A percentile compares a stretch with the other conserved stretches of the same genome.
phyloP scores from a whole-genome alignment of 768 basidiomycete species.

The Tricholoma sp. region DNA sequence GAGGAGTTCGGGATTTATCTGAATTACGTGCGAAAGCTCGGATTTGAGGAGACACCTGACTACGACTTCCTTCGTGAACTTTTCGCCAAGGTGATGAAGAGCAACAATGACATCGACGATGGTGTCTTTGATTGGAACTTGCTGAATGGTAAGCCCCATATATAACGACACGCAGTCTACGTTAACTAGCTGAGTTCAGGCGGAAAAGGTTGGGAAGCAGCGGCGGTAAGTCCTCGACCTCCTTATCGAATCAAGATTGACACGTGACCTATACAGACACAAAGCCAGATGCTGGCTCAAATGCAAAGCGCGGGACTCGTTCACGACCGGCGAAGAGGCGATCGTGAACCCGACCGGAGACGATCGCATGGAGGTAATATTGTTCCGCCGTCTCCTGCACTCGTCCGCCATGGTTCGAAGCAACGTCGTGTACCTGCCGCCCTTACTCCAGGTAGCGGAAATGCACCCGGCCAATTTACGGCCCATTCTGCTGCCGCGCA shows the following conservation, averaged over 20 bases:
- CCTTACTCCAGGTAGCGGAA: slow-evolving; percentile 47
- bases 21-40: slow-evolving; percentile 98
- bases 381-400: slow-evolving; percentile 70
- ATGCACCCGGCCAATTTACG: slow-evolving; percentile 51
- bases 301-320: slow-evolving; percentile 50
- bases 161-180: not conserved
- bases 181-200: slow-evolving; percentile 33
- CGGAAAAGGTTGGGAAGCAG: slow-evolving; percentile 93
- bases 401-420: slow-evolving; percentile 74
- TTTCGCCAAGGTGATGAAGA: slow-evolving; percentile 92
- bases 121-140: slow-evolving; percentile 96
- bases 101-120: slow-evolving; percentile 86
- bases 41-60: slow-evolving; percentile 98
- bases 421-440: slow-evolving; percentile 57
- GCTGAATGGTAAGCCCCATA: slow-evolving; percentile 58
- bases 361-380: slow-evolving; percentile 54
- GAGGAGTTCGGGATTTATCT: slow-evolving; percentile 99
- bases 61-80: slow-evolving; percentile 97
- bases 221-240: slow-evolving; percentile 47
- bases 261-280: slow-evolving; percentile 32
- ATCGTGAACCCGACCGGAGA: slow-evolving; percentile 58
- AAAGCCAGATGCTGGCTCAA: slow-evolving; percentile 61
- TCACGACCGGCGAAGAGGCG: slow-evolving; percentile 59
- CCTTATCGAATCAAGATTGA: not conserved
- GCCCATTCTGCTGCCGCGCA: slow-evolving; percentile 75